Base-by-base conservation (phyloP, 208 protist genomes). In the Porcisia deanei region DNA sequence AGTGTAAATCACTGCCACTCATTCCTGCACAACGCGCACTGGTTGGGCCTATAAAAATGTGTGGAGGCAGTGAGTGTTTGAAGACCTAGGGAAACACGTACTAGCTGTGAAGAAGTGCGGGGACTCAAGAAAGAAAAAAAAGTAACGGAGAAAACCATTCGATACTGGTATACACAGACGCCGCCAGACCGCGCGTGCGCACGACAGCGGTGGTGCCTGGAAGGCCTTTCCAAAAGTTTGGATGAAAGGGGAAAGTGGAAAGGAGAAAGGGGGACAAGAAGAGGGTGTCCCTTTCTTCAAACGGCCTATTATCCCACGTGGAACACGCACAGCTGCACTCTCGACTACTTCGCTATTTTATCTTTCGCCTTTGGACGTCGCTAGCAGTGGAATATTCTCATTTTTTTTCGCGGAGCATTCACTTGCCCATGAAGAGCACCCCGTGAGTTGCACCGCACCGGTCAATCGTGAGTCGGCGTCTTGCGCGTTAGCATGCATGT, bases 1-100 rank as follows among this genome's bases (percentile, higher is more conserved):
- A 14, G 8, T 34, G 58, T 25, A 57, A 16, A 20, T 63, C 63
- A 16, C 43, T 43, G 16, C 25, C 39, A 43, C 61, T 73, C 78
- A 82, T 82, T 18, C 30, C 25, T 37, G 63, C 47, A 20, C 37
- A 39, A n/a, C 63, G 16, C 63, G 7, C 22, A 34, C 63, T 67
- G 22, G 37, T 43, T 67, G 20, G 18, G 63, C 41, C 47, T 47
- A 52, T 4, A 37, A 67, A n/a, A 16, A 8, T 20, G 20, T 52
- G 22, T 67, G 39, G 18, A 67, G 25, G 39, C 9, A 25, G 6
- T 16, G 22, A n/a, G 41, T 52, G 20, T 5, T 30, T 67, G 63
- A 52, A 22, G 22, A 20, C 20, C 63, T 49, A 10, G 41, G 3
- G 41, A 4, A 67, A 10, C 7, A 20, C 2, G 2, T 14, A 52